Conservation (phyloP, 1,284 basidiomycete genomes). For the Clitocybe nebularis region DNA sequence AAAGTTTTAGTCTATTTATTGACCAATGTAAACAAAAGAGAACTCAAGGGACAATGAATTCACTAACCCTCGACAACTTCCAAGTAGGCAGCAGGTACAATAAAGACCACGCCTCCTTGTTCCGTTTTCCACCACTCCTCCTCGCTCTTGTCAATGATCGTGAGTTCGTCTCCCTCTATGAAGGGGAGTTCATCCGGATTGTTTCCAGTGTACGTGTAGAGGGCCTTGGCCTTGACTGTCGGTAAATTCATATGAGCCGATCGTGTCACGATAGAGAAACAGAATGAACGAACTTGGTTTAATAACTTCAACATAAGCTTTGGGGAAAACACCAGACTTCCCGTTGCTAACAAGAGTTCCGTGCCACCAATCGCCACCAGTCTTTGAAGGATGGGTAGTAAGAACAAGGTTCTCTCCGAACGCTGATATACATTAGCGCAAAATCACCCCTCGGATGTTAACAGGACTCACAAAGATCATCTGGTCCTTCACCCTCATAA, state of each 20-base stretch:
- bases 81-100: slow-evolving; percentile 87
- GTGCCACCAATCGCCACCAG: slow-evolving; percentile 91
- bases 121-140: slow-evolving; percentile 94
- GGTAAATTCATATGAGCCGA: slow-evolving; percentile 9
- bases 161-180: slow-evolving; percentile 70
- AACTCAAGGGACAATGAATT: slow-evolving; percentile 45
- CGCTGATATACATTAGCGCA: slow-evolving; percentile 36
- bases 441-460: background rate
- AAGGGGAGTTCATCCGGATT: slow-evolving; percentile 82
- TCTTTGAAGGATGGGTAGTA: slow-evolving; percentile 80
- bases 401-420: slow-evolving; percentile 85
- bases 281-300: slow-evolving; percentile 51
- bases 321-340: slow-evolving; percentile 87
- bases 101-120: slow-evolving; percentile 75
- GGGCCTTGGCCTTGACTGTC: slow-evolving; percentile 59
- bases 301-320: slow-evolving; percentile 79
- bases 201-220: slow-evolving; percentile 72
- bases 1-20: slow-evolving; percentile 70
- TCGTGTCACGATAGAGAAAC: slow-evolving; percentile 8
- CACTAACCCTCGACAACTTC: slow-evolving; percentile 86
- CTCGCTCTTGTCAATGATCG: slow-evolving; percentile 78
- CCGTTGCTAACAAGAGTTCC: slow-evolving; percentile 70
- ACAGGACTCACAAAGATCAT: slow-evolving; percentile 71
- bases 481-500: slow-evolving; percentile 81
- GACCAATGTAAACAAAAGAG: slow-evolving; percentile 52